Evolutionary conservation across 176 grass and related monocot species (phyloP).

Genomic region (Lolium multiflorum): DNA sequence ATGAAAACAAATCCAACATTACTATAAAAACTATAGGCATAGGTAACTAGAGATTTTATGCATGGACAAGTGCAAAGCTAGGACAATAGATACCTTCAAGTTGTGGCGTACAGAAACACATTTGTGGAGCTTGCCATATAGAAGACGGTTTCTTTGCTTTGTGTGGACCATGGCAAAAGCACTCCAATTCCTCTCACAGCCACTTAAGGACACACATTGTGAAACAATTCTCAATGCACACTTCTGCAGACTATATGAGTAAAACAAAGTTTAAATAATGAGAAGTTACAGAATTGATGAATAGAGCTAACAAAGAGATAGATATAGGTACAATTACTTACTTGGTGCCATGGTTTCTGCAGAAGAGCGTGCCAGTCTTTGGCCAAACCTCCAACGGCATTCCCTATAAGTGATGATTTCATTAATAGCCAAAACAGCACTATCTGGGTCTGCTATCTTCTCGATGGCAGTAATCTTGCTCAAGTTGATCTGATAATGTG

Average conservation of each 20-base stretch:
- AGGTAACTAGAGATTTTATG: no score
- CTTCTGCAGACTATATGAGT: constrained; percentile 1
- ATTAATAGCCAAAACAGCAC: neutral
- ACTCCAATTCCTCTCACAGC: no score
- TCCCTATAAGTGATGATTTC: neutral
- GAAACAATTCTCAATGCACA: neutral
- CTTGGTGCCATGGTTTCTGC: neutral
- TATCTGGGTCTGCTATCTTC: neutral
- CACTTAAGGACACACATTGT: neutral
- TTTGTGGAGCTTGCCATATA: neutral
- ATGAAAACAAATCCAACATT: neutral
- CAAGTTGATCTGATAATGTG: neutral
- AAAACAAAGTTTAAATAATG: no score
- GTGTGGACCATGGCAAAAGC: no score
- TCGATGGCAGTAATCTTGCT: neutral
- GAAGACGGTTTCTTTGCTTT: no score
- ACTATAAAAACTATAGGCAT: neutral
- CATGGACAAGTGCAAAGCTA: no score
- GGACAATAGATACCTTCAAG: neutral
- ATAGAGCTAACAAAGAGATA: neutral
- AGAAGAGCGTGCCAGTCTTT: neutral
- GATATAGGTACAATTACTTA: neutral
- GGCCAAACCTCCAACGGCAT: neutral
- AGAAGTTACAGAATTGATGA: neutral
- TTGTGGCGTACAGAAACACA: neutral